Evolutionary conservation across 192 early-diverging fungal genomes (phyloP), one percentile per base, ranked within the genome.

Genomic region (Podila epicladia): DNA sequence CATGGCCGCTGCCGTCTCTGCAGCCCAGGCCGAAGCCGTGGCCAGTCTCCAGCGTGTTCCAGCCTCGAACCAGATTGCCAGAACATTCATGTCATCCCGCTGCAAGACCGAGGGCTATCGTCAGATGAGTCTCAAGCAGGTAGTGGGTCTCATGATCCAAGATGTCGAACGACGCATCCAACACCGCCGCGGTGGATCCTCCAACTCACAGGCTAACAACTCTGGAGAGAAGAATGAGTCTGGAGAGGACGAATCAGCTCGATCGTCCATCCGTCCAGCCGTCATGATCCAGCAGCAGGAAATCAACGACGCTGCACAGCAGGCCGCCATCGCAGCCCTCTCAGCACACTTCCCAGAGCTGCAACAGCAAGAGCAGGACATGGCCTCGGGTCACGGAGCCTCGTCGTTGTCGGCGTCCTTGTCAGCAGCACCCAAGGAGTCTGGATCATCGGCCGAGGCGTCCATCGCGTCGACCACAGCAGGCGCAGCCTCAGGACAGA

Each of bases 1-100:
- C 28, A 80, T 80, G 77, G 77, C 77, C 3, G 77, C 71, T 13
- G 77, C 77, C 6, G 77, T 80, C 45, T 67, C 77, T 51, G 77
- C 71, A 8, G 77, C 77, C 2, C 77, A 80, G 31, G 70, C 77
- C 9, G 77, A 80, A n/a, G 77, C 77, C 28, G 77, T 80, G 31
- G 71, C 77, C 17, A 80, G 77, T 69, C 60, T 80, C 48, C 77
- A 80, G 33, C 61, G 77, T 12, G 58, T 80, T 17, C 77, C 77
- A 7, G 77, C 77, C 2, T 71, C 77, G 24, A 80, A 80, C 37
- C 77, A 80, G 58, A 73, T 72, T 49, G 77, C 77, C 3, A 31
- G 77, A 13, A 80, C 77, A 29, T 80, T 80, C 37, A 80, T 80
- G 77, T 80, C 77, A 17, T 73, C 77, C 5, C 57, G 77, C 2